Conservation (phyloP, 768 basidiomycete species). For the Termitomyces sp. region DNA sequence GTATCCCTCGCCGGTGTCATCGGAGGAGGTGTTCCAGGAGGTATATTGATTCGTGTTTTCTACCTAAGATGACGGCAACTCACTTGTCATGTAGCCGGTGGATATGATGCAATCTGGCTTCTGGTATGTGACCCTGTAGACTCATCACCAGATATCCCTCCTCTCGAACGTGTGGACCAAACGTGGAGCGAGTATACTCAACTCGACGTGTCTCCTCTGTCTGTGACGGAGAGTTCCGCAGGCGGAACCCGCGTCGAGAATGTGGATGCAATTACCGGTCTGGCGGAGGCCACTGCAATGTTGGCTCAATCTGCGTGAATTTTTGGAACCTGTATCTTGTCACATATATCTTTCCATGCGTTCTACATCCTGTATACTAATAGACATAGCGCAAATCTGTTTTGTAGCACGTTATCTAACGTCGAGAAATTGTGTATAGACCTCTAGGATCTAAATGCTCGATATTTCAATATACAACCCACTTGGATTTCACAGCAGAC, state of each 20-base stretch:
- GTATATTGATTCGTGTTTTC: constrained; percentile 39
- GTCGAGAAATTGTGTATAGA: no score
- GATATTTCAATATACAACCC: no score
- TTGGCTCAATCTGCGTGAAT: not conserved
- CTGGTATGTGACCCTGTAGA: constrained; percentile 66
- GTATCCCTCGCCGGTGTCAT: constrained; percentile 78
- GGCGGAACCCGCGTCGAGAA: constrained; percentile 65
- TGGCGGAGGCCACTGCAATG: constrained; percentile 31
- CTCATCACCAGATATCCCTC: constrained; percentile 41
- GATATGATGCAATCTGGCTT: constrained; percentile 96
- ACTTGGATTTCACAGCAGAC: no score
- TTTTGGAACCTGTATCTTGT: not conserved
- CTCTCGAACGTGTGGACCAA: constrained; percentile 59
- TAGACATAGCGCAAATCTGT: not conserved
- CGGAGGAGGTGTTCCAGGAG: constrained; percentile 95
- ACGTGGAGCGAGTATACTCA: constrained; percentile 65
- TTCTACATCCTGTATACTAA: not conserved
- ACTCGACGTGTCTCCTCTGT: constrained; percentile 67
- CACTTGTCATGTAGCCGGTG: constrained; percentile 65
- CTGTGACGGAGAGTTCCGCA: constrained; percentile 64
- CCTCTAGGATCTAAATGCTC: no score
- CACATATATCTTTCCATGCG: not conserved
- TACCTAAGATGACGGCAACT: not conserved
- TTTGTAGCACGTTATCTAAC: not conserved
- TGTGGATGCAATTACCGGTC: constrained; percentile 52